Percentiles rank a stretch among this genome's conserved stretches.
phyloP scores from a whole-genome alignment of 192 early-diverging fungal species.

The Backusella mclennaniae region DNA sequence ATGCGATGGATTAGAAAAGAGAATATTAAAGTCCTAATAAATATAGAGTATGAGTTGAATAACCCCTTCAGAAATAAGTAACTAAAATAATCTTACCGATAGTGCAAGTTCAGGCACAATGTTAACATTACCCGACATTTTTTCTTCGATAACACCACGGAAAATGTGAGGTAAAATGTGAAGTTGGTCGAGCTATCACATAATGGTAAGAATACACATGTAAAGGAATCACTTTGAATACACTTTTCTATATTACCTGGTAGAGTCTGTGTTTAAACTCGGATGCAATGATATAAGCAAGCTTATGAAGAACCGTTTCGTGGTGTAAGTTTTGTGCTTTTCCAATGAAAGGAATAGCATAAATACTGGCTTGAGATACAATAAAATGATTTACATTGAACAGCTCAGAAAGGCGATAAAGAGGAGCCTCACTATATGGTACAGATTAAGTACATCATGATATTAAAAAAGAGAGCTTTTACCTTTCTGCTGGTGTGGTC shows the following conservation, averaged over 20 bases:
- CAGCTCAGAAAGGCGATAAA: constrained; percentile 66
- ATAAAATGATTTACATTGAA: constrained; percentile 89
- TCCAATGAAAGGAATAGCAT: constrained; percentile 67
- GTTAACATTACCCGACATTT: constrained; percentile 67
- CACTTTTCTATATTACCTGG: constrained; percentile 44
- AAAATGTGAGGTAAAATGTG: constrained; percentile 60
- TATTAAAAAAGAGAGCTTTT: not conserved
- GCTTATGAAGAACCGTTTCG: constrained; percentile 36
- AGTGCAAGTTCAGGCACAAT: constrained; percentile 59
- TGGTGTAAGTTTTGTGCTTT: constrained; percentile 40
- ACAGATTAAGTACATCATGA: not conserved
- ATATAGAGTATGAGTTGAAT: not conserved
- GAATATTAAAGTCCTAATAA: constrained; percentile 57
- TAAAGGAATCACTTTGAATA: not conserved
- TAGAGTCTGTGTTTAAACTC: constrained; percentile 63
- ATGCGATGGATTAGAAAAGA: constrained; percentile 71
- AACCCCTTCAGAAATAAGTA: not conserved
- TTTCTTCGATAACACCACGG: constrained; percentile 58
- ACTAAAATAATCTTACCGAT: constrained; percentile 30
- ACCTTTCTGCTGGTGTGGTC: constrained; percentile 37
- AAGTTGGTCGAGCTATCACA: constrained; percentile 52
- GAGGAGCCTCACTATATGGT: constrained; percentile 53
- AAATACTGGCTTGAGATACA: constrained; percentile 72
- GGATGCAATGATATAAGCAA: constrained; percentile 48
- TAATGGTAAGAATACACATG: not conserved